Conservation (phyloP, 2,329 filamentous ascomycete genomes). For the Fusarium duplospermum region DNA sequence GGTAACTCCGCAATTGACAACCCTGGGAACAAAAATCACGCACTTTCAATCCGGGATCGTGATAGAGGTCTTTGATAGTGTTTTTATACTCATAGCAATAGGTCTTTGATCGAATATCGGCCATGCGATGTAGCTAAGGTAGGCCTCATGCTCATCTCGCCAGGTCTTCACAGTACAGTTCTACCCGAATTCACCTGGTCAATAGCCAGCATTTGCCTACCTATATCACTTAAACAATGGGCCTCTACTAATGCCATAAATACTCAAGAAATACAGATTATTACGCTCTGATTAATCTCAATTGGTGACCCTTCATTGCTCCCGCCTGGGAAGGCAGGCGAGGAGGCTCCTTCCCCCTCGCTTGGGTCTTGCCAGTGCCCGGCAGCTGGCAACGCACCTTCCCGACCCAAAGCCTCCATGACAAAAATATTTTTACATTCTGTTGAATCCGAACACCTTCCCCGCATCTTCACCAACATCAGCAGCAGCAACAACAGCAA, state of each 20-base stretch:
- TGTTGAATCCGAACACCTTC: not conserved
- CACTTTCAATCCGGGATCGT: not conserved
- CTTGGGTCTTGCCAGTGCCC: not conserved
- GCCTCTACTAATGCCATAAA: not conserved
- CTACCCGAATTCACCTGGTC: not conserved
- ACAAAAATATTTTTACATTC: not conserved
- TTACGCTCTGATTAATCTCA: not conserved
- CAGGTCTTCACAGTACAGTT: not conserved
- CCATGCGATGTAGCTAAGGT: not conserved
- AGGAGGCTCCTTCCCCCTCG: not conserved
- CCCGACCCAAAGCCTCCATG: not conserved
- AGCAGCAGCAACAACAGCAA: not conserved
- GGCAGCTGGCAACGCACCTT: not conserved
- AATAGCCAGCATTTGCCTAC: not conserved
- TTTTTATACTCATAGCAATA: not conserved
- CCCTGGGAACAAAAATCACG: not conserved
- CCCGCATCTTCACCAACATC: not conserved
- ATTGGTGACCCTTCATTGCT: not conserved
- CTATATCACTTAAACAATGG: not conserved
- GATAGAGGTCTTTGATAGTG: not conserved
- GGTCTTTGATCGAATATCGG: not conserved
- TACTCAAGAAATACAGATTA: not conserved
- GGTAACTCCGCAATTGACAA: not conserved
- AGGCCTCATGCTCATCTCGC: not conserved
- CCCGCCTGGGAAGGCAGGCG: not conserved